phyloP scores from a whole-genome alignment of 768 basidiomycete genomes.

The Suillus hirtellus region DNA sequence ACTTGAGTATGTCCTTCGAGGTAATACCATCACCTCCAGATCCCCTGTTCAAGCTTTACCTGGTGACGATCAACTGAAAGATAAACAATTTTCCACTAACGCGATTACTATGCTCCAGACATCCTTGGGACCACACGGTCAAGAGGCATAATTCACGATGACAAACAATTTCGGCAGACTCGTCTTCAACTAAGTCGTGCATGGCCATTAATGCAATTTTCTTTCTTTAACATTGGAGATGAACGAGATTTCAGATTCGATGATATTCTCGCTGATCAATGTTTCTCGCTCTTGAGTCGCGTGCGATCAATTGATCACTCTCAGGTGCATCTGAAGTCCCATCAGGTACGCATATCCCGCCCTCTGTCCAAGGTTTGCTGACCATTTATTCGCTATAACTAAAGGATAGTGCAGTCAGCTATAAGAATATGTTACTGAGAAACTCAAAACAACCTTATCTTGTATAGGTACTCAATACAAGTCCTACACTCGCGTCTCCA shows the following conservation, averaged over 20 bases:
- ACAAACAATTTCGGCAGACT: neutral
- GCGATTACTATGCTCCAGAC: neutral
- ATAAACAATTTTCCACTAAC: slow-evolving; percentile 9
- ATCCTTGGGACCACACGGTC: slow-evolving; percentile 1
- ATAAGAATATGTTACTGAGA: neutral
- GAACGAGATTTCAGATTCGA: neutral
- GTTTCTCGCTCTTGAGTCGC: neutral
- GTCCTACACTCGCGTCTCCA: neutral
- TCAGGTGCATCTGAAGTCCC: neutral
- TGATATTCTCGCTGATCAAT: neutral
- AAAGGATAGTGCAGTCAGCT: neutral
- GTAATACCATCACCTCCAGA: slow-evolving; percentile 27
- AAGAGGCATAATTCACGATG: neutral
- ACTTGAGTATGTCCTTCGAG: slow-evolving; percentile 26
- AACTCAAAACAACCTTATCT: neutral
- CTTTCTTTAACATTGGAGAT: neutral
- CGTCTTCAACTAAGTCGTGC: neutral
- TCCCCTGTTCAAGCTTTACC: slow-evolving; percentile 27
- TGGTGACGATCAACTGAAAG: neutral
- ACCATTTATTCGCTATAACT: neutral
- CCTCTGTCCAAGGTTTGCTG: neutral
- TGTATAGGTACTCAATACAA: neutral
- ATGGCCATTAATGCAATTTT: neutral
- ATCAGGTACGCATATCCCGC: neutral
- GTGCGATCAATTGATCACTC: neutral